Percentiles rank a stretch among this genome's conserved stretches.
Conservation (phyloP, 768 basidiomycete genomes). For the Tylopilus cervinicoccineus region DNA sequence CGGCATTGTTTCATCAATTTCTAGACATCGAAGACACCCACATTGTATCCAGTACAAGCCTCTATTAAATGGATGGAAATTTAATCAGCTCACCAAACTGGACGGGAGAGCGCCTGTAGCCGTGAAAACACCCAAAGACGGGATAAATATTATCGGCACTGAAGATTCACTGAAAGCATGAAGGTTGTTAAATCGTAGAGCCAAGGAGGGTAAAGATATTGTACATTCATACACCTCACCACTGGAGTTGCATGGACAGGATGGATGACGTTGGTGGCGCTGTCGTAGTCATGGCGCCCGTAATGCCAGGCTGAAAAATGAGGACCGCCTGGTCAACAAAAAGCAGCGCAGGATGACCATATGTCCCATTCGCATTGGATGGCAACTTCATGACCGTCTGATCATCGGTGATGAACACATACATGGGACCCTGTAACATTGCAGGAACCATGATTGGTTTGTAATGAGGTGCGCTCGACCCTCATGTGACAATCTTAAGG, state of each 20-base stretch:
- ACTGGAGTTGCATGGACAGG: background rate
- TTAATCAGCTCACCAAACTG: slow-evolving; percentile 23
- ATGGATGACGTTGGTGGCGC: slow-evolving; percentile 4
- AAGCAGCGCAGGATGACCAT: slow-evolving; percentile 51
- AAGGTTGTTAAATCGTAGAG: slow-evolving; percentile 14
- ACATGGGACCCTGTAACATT: slow-evolving; percentile 74
- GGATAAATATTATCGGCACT: background rate
- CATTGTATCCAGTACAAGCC: slow-evolving; percentile 3
- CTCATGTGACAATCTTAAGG: background rate
- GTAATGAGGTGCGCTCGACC: slow-evolving; percentile 39
- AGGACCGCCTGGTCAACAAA: slow-evolving; percentile 58
- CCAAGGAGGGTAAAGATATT: slow-evolving; percentile 1
- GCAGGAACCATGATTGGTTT: slow-evolving; percentile 62
- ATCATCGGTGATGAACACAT: slow-evolving; percentile 64
- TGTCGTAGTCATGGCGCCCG: background rate
- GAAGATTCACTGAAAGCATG: slow-evolving; percentile 13
- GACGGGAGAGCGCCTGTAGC: slow-evolving; percentile 30
- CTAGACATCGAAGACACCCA: slow-evolving; percentile 2
- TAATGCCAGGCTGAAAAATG: no score
- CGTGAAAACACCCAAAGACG: slow-evolving; percentile 4
- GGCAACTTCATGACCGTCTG: slow-evolving; percentile 54
- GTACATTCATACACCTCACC: background rate
- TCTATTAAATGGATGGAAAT: background rate
- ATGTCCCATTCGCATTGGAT: slow-evolving; percentile 35
- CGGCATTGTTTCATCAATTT: slow-evolving; percentile 4